phyloP scores from a whole-genome alignment of 305 asterid species.

The Nicotiana rustica region DNA sequence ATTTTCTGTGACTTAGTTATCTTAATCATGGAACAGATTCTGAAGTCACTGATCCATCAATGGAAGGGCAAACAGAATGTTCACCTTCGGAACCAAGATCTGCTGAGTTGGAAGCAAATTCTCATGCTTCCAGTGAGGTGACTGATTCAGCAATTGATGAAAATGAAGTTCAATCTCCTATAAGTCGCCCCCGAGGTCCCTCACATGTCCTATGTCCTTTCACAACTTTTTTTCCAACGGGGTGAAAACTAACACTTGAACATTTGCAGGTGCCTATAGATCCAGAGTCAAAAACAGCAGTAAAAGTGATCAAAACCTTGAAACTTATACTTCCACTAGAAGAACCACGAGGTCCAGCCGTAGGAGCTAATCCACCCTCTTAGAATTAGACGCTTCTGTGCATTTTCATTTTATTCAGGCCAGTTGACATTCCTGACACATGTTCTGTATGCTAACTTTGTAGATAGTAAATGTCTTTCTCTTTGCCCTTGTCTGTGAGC shows the following conservation, averaged over 20 bases:
- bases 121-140: constrained; percentile 65
- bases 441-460: neutral
- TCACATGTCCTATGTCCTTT: neutral
- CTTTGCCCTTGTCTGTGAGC: neutral
- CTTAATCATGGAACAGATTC: constrained; percentile 57
- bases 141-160: constrained; percentile 59
- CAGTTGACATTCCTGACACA: neutral
- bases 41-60: constrained; percentile 55
- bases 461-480: neutral
- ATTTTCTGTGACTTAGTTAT: constrained; percentile 31
- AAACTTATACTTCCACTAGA: constrained; percentile 48
- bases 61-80: constrained; percentile 40
- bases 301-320: constrained; percentile 44
- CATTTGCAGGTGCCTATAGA: constrained; percentile 64
- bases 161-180: constrained; percentile 73
- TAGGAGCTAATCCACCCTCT: constrained; percentile 51
- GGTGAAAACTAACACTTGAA: neutral
- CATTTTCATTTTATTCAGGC: neutral
- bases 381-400: neutral
- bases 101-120: constrained; percentile 46
- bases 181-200: constrained; percentile 53
- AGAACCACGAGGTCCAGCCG: constrained; percentile 55
- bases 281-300: constrained; percentile 56
- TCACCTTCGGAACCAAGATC: constrained; percentile 44
- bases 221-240: neutral